phyloP scores from a whole-genome alignment of 108 stramenopile genomes.

The Cyclostephanos tholiformis region DNA sequence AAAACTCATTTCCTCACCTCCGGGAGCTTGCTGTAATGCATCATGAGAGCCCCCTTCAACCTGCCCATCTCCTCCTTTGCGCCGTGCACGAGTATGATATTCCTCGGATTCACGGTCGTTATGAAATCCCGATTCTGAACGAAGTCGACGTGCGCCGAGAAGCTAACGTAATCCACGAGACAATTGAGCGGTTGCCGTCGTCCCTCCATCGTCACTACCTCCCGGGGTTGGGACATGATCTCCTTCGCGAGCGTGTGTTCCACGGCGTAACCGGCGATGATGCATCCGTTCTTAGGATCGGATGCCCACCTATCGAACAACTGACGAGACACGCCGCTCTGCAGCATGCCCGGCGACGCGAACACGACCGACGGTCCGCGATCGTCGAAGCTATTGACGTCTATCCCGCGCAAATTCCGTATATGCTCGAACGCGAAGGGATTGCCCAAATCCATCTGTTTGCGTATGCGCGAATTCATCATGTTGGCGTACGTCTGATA shows the following conservation, averaged over 20 bases:
- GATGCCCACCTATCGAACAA: conserved; percentile 97
- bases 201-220: conserved; percentile 94
- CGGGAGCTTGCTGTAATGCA: conserved; percentile 79
- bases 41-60: conserved; percentile 82
- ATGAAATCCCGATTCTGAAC: conserved; percentile 95
- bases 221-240: conserved; percentile 92
- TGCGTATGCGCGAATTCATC: conserved; percentile 96
- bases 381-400: conserved; percentile 90
- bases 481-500: conserved; percentile 99
- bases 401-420: conserved; percentile 87
- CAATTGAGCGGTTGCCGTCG: conserved; percentile 90
- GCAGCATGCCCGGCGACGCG: conserved; percentile 98
- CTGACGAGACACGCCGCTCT: conserved; percentile 93
- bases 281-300: conserved; percentile 94
- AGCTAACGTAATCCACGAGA: conserved; percentile 94
- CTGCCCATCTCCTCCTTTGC: conserved; percentile 96
- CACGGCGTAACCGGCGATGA: conserved; percentile 98
- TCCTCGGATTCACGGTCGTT: conserved; percentile 80
- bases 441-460: conserved; percentile 94
- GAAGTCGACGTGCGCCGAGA: conserved; percentile 99
- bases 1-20: conserved; percentile 38
- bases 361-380: conserved; percentile 95
- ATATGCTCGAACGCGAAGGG: conserved; percentile 91
- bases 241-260: conserved; percentile 98
- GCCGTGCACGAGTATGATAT: conserved; percentile 98